Evolutionary conservation across 768 basidiomycete species (phyloP), one percentile per base, ranked within the genome.

Genomic region (Mycena amicta): DNA sequence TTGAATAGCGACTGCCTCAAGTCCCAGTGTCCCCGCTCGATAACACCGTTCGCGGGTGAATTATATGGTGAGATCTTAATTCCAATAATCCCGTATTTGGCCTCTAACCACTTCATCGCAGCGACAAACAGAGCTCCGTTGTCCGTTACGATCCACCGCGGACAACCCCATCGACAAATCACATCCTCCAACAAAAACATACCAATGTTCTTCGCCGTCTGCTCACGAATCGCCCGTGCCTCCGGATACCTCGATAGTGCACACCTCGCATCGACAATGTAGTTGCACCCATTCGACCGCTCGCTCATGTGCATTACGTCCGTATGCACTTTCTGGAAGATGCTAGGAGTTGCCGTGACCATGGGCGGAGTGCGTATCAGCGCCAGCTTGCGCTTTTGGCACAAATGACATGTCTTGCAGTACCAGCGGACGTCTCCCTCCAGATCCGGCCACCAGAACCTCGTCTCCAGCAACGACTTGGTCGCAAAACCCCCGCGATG

Each of bases 11-110:
- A 41, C 20, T 71, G 65, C 4, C 70, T 49, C 3, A 76, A 55
- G 41, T 67, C 64, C 37, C 62, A 68, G 59, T 76, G 75, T 18
- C 62, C 40, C 5, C 61, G 53, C 49, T 80, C 72, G 0, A 79
- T 67, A 1, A 74, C 55, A 0, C 80, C 70, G 20, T 81, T 80
- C 0, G 77, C 74, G 69, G 75, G 0, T n/a, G n/a, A n/a, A n/a
- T n/a, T n/a, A n/a, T n/a, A n/a, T n/a, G n/a, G n/a, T n/a, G n/a
- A n/a, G n/a, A n/a, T n/a, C n/a, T n/a, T n/a, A n/a, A n/a, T n/a
- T n/a, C n/a, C n/a, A n/a, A n/a, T n/a, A n/a, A n/a, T n/a, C n/a
- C n/a, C n/a, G n/a, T n/a, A n/a, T n/a, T n/a, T n/a, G n/a, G n/a
- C n/a, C n/a, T n/a, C n/a, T n/a, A n/a, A n/a, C n/a, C n/a, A n/a